Percentiles rank a stretch among this genome's conserved stretches.
phyloP scores from a whole-genome alignment of 441 rosid species.

The Syzygium malaccense region DNA sequence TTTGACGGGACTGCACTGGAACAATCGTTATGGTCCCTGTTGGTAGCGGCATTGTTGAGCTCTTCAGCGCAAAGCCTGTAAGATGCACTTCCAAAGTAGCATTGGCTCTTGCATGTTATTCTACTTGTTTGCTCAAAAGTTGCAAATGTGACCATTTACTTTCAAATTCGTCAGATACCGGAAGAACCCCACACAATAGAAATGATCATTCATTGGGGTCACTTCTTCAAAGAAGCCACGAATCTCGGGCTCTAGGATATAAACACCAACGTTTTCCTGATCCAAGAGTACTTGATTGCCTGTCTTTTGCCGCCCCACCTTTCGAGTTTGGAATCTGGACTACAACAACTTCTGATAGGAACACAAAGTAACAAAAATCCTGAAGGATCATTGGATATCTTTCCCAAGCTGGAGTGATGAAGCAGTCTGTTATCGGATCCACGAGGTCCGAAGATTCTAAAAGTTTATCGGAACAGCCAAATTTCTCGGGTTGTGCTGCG shows the following conservation, averaged over 20 bases:
- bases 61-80: constrained; percentile 49
- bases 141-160: neutral
- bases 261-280: constrained; percentile 4
- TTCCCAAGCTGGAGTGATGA: constrained; percentile 13
- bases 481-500: neutral
- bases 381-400: constrained; percentile 32
- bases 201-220: constrained; percentile 32
- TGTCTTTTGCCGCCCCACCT: constrained; percentile 8
- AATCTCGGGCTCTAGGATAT: neutral
- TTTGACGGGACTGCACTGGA: constrained; percentile 37
- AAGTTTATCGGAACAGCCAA: constrained; percentile 10
- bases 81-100: constrained; percentile 9
- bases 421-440: constrained; percentile 9
- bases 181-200: constrained; percentile 48
- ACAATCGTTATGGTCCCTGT: constrained; percentile 72
- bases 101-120: neutral
- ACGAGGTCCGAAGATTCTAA: constrained; percentile 6
- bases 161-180: constrained; percentile 27
- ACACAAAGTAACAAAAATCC: constrained; percentile 12
- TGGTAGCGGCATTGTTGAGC: constrained; percentile 68
- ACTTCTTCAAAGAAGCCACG: constrained; percentile 18
- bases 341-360: constrained; percentile 10
- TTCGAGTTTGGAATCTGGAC: constrained; percentile 15
- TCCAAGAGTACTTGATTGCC: constrained; percentile 17
- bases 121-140: neutral